Percentiles rank a stretch among this genome's conserved stretches.
Conservation (phyloP, 2,329 filamentous ascomycete genomes). For the Ophiostoma sp. region DNA sequence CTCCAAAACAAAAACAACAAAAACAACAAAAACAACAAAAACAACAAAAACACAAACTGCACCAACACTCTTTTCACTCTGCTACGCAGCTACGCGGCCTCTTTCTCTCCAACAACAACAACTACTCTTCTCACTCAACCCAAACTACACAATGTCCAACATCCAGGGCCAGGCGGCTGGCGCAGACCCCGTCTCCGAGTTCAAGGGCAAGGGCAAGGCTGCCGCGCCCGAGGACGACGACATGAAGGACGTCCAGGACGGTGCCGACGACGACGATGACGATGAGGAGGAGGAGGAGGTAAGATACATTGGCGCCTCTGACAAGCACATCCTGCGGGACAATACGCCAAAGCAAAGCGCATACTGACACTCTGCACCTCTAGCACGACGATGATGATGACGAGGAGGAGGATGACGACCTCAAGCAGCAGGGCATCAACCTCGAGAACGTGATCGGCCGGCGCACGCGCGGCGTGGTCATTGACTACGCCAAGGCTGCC, state of each 20-base stretch:
- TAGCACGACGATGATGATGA: conserved; percentile 18
- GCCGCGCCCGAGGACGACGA: conserved; percentile 45
- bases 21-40: conserved; percentile 5
- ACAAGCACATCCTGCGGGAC: no score
- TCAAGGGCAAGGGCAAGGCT: conserved; percentile 79
- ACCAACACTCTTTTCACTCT: not conserved
- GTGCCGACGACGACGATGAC: conserved; percentile 69
- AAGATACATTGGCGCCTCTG: conserved; percentile 27
- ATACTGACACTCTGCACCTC: not conserved
- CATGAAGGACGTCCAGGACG: conserved; percentile 61
- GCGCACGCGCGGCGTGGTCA: conserved; percentile 85
- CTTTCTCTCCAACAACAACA: not conserved
- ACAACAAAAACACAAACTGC: not conserved
- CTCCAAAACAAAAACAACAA: conserved; percentile 4
- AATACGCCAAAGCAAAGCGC: no score
- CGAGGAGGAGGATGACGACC: conserved; percentile 65
- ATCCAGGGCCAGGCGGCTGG: conserved; percentile 41
- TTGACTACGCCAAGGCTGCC: conserved; percentile 89
- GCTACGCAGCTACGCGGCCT: not conserved
- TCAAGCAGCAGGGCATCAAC: conserved; percentile 88
- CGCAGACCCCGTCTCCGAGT: conserved; percentile 27
- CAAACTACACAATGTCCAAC: conserved; percentile 38
- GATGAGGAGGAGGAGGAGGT: conserved; percentile 61
- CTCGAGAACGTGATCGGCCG: conserved; percentile 80
- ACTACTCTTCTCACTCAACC: not conserved